A percentile compares a stretch with the other conserved stretches of the same genome.
Evolutionary conservation across 768 basidiomycete species (phyloP).

Genomic region (Termitomyces sp.): DNA sequence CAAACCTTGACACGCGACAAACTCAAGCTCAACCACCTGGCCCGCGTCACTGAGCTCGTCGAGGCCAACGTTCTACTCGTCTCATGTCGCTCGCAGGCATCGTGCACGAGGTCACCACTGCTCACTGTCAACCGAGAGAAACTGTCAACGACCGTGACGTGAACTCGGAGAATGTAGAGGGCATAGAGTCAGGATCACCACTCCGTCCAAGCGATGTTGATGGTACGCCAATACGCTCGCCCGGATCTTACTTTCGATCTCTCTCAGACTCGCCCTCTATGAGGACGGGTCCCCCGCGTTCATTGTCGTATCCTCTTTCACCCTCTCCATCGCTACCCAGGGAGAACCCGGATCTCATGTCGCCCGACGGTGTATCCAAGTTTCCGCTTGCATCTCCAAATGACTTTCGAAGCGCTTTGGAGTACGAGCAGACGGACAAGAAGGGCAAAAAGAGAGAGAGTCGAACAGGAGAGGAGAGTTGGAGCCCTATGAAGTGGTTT

Average conservation of each 20-base stretch:
- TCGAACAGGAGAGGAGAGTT: conserved; percentile 46
- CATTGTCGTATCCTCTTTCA: conserved; percentile 60
- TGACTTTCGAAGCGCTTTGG: conserved; percentile 65
- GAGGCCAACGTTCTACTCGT: neutral
- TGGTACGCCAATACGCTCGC: conserved; percentile 15
- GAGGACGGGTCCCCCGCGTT: conserved; percentile 73
- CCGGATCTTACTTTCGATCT: conserved; percentile 23
- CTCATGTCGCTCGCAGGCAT: conserved; percentile 28
- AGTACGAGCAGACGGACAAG: conserved; percentile 48
- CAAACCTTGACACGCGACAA: conserved; percentile 3
- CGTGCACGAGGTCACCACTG: conserved; percentile 19
- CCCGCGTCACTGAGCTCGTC: neutral
- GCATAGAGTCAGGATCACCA: neutral
- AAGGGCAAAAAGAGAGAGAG: conserved; percentile 56
- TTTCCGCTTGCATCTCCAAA: conserved; percentile 21
- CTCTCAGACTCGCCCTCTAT: conserved; percentile 53
- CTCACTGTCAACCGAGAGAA: conserved; percentile 1
- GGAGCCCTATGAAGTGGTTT: conserved; percentile 56
- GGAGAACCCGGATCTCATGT: conserved; percentile 21
- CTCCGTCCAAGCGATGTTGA: conserved; percentile 1
- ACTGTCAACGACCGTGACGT: neutral
- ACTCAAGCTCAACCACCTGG: neutral
- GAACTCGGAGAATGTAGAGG: neutral
- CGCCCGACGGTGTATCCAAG: conserved; percentile 28
- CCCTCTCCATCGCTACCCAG: conserved; percentile 34